A percentile compares a stretch with the other conserved stretches of the same genome.
These are phyloP conservation scores for carrot (Daucus carota) DNA, from an alignment of 129 eudicot genomes.

Conservation along the genomic window DNA sequence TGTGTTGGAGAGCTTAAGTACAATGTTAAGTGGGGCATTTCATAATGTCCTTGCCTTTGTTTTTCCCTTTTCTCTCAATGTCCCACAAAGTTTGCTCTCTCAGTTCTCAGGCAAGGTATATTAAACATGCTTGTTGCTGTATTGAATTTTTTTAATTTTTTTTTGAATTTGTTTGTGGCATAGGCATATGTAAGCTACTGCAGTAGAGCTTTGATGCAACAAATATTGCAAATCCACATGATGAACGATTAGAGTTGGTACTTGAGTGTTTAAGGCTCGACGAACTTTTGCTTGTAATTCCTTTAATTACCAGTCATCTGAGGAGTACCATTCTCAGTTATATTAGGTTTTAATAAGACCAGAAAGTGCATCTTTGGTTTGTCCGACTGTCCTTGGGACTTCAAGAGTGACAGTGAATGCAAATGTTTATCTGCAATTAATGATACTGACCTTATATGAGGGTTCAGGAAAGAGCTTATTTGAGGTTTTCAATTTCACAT, in stretches of 20 bases:
- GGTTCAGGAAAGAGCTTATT: not conserved
- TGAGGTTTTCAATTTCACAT: not conserved
- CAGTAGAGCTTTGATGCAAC: not conserved
- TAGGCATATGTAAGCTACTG: not conserved
- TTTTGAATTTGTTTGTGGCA: not conserved
- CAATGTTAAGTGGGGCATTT: not conserved
- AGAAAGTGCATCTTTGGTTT: not conserved
- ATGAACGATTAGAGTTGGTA: not conserved
- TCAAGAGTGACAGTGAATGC: not conserved
- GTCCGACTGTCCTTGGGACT: not conserved
- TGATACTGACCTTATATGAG: not conserved
- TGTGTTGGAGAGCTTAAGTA: not conserved
- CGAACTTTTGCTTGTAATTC: not conserved
- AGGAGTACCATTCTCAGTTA: not conserved
- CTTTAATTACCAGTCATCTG: not conserved
- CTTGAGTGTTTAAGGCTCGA: not conserved
- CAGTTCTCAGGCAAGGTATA: not conserved
- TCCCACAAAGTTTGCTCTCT: not conserved
- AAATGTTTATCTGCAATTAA: not conserved
- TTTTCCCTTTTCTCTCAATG: not conserved
- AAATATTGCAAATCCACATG: not conserved
- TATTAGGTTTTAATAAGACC: not conserved
- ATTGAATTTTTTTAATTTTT: not conserved
- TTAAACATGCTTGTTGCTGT: not conserved
- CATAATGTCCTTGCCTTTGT: not conserved